Evolutionary conservation across 768 basidiomycete species (phyloP).

Genomic region (Tremella fuciformis): DNA sequence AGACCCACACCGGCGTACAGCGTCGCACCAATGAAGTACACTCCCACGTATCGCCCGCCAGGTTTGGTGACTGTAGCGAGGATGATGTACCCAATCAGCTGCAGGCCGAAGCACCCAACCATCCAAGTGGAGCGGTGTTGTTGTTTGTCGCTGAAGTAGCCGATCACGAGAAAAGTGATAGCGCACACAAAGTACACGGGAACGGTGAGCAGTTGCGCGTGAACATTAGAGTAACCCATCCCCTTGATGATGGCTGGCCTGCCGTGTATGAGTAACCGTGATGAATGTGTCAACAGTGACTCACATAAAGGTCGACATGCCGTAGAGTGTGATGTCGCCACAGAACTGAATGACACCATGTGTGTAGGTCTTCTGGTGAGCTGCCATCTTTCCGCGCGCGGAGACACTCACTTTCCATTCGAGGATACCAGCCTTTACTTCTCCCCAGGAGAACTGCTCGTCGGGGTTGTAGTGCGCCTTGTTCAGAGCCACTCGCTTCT

Average conservation of each 20-base stretch:
- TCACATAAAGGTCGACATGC: slow-evolving; percentile 21
- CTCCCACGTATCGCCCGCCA: slow-evolving; percentile 13
- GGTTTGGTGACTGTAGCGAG: slow-evolving; percentile 6
- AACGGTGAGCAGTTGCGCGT: slow-evolving; percentile 38
- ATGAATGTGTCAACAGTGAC: too few species aligned
- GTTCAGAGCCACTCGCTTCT: slow-evolving; percentile 6
- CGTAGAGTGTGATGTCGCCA: background rate
- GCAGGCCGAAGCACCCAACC: background rate
- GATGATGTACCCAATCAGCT: slow-evolving; percentile 19
- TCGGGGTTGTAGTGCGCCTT: slow-evolving; percentile 6
- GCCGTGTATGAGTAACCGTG: too few species aligned
- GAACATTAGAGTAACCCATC: slow-evolving; percentile 30
- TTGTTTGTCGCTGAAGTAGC: slow-evolving; percentile 14
- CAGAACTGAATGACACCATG: background rate
- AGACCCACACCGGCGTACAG: slow-evolving; percentile 11
- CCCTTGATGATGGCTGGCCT: slow-evolving; percentile 33
- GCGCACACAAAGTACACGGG: slow-evolving; percentile 40
- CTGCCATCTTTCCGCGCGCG: too few species aligned
- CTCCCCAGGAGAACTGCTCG: slow-evolving; percentile 18
- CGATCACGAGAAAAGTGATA: slow-evolving; percentile 21
- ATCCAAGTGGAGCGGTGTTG: slow-evolving; percentile 14
- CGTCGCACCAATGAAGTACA: slow-evolving; percentile 14
- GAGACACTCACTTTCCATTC: too few species aligned
- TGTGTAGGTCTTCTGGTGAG: too few species aligned
- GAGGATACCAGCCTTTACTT: slow-evolving; percentile 6